These are phyloP conservation scores for Hyphopichia khmerensis DNA, from an alignment of 1,139 yeast genomes.

Conservation along the genomic window DNA sequence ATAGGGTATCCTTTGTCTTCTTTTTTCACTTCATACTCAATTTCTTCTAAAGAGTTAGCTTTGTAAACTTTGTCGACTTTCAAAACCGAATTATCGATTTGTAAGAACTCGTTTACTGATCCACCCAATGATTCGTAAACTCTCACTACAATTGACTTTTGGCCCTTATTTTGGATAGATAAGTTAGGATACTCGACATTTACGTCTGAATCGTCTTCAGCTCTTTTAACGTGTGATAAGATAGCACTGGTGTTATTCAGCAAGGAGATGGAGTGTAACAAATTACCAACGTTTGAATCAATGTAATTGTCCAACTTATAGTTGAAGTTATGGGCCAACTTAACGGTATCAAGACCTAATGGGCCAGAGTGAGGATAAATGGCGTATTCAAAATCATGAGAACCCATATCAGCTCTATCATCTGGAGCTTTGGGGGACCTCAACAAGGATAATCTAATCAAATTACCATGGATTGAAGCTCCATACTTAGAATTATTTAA, in stretches of 20 bases:
- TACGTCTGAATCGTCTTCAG: slow-evolving; percentile 74
- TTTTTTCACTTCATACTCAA: slow-evolving; percentile 26
- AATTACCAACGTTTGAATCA: slow-evolving; percentile 13
- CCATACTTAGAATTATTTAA: slow-evolving; percentile 89
- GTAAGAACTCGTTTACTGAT: slow-evolving; percentile 48
- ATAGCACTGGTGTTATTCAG: slow-evolving; percentile 51
- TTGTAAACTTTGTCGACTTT: slow-evolving; percentile 52
- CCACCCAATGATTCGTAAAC: slow-evolving; percentile 91
- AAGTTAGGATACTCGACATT: slow-evolving; percentile 26
- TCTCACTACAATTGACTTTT: slow-evolving; percentile 63
- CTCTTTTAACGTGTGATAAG: slow-evolving; percentile 78
- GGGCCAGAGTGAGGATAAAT: slow-evolving; percentile 77
- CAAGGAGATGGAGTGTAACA: background rate
- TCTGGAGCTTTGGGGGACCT: slow-evolving; percentile 92
- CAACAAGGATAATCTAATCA: slow-evolving; percentile 77
- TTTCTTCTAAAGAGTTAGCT: slow-evolving; percentile 74
- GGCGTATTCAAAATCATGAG: slow-evolving; percentile 80
- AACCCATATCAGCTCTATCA: slow-evolving; percentile 90
- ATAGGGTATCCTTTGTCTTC: slow-evolving; percentile 37
- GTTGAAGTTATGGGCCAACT: slow-evolving; percentile 79
- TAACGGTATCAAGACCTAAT: slow-evolving; percentile 62
- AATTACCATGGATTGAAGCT: slow-evolving; percentile 85
- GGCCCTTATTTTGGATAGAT: slow-evolving; percentile 40
- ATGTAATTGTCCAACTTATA: slow-evolving; percentile 38
- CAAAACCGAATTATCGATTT: slow-evolving; percentile 28